phyloP scores from a whole-genome alignment of 768 basidiomycete genomes.

The Rossbeevera mucosa region DNA sequence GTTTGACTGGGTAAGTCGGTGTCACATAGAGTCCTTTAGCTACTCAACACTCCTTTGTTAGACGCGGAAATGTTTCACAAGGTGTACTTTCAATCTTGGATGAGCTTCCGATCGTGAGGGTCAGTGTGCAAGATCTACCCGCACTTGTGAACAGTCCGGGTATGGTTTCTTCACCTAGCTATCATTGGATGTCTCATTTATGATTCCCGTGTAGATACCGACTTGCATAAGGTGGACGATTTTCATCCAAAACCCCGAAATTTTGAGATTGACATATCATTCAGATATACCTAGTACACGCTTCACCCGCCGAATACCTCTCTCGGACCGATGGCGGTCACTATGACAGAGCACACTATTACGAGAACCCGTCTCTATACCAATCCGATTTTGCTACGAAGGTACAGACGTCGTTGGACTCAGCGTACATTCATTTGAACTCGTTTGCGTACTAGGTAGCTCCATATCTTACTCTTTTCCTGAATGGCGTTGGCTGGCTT shows the following conservation, averaged over 20 bases:
- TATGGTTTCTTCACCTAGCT: constrained; percentile 24
- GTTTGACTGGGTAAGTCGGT: constrained; percentile 68
- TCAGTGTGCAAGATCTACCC: constrained; percentile 54
- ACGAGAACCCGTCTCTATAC: constrained; percentile 62
- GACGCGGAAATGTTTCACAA: constrained; percentile 76
- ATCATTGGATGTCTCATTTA: constrained; percentile 1
- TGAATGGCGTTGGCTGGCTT: constrained; percentile 87
- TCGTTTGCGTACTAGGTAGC: constrained; percentile 52
- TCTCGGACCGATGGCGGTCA: constrained; percentile 46
- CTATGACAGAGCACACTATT: constrained; percentile 70
- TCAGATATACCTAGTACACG: constrained; percentile 76
- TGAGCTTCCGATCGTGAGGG: constrained; percentile 62
- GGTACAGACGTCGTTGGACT: constrained; percentile 35
- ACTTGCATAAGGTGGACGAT: constrained; percentile 49
- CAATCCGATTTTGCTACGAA: constrained; percentile 62
- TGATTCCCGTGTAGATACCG: constrained; percentile 38
- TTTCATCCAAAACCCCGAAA: neutral
- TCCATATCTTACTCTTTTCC: constrained; percentile 76
- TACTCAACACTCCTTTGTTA: constrained; percentile 24
- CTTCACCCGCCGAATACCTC: constrained; percentile 66
- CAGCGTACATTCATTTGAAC: neutral
- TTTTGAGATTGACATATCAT: neutral
- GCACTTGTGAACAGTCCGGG: constrained; percentile 50
- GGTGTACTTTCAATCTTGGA: constrained; percentile 70
- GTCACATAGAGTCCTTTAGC: neutral